Base-by-base conservation (phyloP, 2,329 filamentous ascomycete species). In the Exophiala mesophila region DNA sequence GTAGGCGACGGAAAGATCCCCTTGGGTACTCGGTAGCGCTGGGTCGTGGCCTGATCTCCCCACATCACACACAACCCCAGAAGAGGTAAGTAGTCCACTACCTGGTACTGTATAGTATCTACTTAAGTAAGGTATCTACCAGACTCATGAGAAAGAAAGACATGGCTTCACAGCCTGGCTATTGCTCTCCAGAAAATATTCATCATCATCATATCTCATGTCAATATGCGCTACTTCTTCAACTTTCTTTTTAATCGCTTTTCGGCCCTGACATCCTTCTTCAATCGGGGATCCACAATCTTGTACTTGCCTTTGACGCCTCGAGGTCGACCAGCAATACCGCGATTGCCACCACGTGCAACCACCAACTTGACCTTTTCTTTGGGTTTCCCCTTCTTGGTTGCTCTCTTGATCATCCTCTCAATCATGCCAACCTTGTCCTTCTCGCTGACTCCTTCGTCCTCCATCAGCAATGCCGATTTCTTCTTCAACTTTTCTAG, bases 401-500 rank as follows among this genome's bases (percentile, higher is more conserved):
- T 88, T 39, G 77, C 76, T 6, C 88, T 88, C 64, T 82, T 85
- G 58, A 97, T 83, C 61, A 98, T 65, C 64, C 83, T 87, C 18
- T 78, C 68, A 58, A 98, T 96, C 48, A 77, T 83, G 52, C 82
- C 78, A 2, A 89, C 86, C 75, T 98, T 98, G 65, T 98, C 94
- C 68, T 88, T 88, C 72, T 98, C 92, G 10, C 85, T 94, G 73
- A 96, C 80, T 37, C 85, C 85, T 63, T 96, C 90, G 55, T 95
- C 90, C 45, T 88, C 86, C 15, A 82, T 83, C 37, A 98, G 69
- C 57, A 94, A 69, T 28, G 94, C 89, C n/a, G 82, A 87, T 77
- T 98, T 98, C 80, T 94, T 95, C 71, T 88, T 87, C 52, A 98
- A 71, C 71, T 95, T 96, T 76, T 98, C 92, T 20, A 98, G 69